Evolutionary conservation across 805 yeast species (phyloP).

Genomic region (Saccharomycopsis capsularis): DNA sequence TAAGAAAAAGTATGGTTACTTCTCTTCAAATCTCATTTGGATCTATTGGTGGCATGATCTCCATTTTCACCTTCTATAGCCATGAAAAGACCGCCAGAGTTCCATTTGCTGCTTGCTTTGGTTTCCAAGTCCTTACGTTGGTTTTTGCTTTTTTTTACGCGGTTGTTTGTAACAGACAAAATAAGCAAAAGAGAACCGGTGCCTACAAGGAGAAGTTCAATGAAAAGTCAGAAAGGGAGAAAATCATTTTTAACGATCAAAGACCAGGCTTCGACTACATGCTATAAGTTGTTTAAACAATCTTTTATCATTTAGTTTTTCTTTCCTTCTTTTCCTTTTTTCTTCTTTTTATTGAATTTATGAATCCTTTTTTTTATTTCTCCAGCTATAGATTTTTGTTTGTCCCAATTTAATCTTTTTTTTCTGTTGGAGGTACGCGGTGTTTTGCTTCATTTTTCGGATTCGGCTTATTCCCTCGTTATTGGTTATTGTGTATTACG

Average conservation of each 20-base stretch:
- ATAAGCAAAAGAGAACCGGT: constrained; percentile 26
- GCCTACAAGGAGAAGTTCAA: constrained; percentile 28
- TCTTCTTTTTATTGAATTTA: not conserved
- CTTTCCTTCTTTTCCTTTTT: not conserved
- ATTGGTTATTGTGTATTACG: no score
- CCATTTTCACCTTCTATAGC: constrained; percentile 15
- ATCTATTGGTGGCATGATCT: constrained; percentile 50
- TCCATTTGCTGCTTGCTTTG: constrained; percentile 17
- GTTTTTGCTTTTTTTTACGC: constrained; percentile 2
- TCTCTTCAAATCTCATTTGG: constrained; percentile 65
- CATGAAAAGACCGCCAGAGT: not conserved
- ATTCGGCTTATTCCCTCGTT: no score
- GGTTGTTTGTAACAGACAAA: constrained; percentile 12
- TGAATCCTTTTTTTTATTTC: not conserved
- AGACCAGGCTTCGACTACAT: constrained; percentile 33
- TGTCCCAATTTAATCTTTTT: no score
- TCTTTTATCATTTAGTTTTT: not conserved
- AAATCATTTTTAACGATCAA: constrained; percentile 33
- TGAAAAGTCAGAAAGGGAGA: constrained; percentile 28
- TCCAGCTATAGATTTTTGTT: no score
- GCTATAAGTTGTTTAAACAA: not conserved
- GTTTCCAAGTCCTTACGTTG: constrained; percentile 4
- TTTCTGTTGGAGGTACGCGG: no score
- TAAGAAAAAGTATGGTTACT: constrained; percentile 49
- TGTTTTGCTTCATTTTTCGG: no score